Base-by-base conservation (phyloP, 1,284 basidiomycete species). In the Gymnopus androsaceus region DNA sequence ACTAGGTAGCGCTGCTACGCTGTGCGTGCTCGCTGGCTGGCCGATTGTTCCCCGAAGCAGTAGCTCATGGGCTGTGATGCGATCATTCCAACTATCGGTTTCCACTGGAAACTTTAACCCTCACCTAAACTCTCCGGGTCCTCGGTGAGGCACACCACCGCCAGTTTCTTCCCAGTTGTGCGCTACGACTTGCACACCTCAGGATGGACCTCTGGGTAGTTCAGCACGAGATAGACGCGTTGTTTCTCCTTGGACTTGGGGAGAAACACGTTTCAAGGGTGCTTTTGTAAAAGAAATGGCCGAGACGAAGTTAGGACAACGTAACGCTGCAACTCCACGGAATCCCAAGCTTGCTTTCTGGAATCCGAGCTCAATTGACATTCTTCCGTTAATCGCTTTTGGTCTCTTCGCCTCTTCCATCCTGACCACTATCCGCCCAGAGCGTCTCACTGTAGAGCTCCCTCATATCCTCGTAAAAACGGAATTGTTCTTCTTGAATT, bases 361-460 rank as follows among this genome's bases (percentile, higher is more conserved):
- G 53, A 38, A 46, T 41, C 28, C 45, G 53, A 54, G 48, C 25
- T 19, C 44, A 21, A 31, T 14, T 41, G 12, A n/a, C 14, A 11
- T 48, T 38, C 42, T 23, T 47, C 45, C 31, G 33, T 36, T 3
- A 36, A 34, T 28, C 47, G 21, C 46, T 23, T 46, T 55, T 55
- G 9, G 25, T n/a, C 38, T 14, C 12, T 48, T 38, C 25, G 19
- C 51, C 21, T 46, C 33, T 55, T 49, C 45, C 23, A 23, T 31
- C 37, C 44, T 42, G 46, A 55, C 54, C 54, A 55, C 40, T 55
- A 55, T 23, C 44, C 54, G 38, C 54, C 36, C 46, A n/a, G n/a
- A 27, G 31, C 36, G 17, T 33, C 41, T 46, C 45, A 17, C 28
- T 47, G 33, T 41, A 30, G 33, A 17, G 9, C 21, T 37, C n/a